Percentiles rank a stretch among this genome's conserved stretches.
phyloP scores from a whole-genome alignment of 2,329 filamentous ascomycete genomes.

The Aspergillus fijiensis region DNA sequence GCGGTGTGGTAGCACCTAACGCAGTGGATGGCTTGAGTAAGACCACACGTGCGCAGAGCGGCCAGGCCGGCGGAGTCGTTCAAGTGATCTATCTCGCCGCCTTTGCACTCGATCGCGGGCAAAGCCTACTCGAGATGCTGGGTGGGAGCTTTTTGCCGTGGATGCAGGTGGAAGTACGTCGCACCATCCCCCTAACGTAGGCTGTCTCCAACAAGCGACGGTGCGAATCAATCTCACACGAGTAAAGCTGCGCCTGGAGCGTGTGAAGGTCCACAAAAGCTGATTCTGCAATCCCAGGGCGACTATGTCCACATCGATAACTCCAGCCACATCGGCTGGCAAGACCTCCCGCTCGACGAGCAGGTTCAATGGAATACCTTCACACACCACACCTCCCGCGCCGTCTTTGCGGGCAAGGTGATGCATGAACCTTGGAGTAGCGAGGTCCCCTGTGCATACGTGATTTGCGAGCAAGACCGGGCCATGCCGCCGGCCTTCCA shows the following conservation, averaged over 20 bases:
- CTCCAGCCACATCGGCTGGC: slow-evolving; percentile 24
- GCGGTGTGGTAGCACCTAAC: slow-evolving; percentile 31
- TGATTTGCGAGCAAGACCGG: slow-evolving; percentile 39
- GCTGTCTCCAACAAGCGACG: too few species aligned
- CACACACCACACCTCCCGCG: slow-evolving; percentile 26
- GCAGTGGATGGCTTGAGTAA: slow-evolving; percentile 31
- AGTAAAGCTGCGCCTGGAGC: too few species aligned
- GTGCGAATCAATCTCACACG: too few species aligned
- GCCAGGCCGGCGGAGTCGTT: slow-evolving; percentile 30
- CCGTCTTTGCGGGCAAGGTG: slow-evolving; percentile 26
- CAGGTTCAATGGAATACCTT: slow-evolving; percentile 24
- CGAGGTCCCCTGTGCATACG: slow-evolving; percentile 36
- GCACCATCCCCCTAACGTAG: too few species aligned
- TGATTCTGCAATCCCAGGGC: slow-evolving; percentile 9
- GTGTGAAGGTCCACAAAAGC: too few species aligned
- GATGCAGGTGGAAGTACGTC: slow-evolving; percentile 24
- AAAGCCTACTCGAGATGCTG: slow-evolving; percentile 32
- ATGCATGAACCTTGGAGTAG: slow-evolving; percentile 34
- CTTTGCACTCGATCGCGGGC: slow-evolving; percentile 37
- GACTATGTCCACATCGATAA: slow-evolving; percentile 18
- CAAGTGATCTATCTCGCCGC: slow-evolving; percentile 35
- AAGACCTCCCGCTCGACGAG: slow-evolving; percentile 28
- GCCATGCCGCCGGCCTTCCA: slow-evolving; percentile 33
- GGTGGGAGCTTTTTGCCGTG: slow-evolving; percentile 22
- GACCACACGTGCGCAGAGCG: slow-evolving; percentile 21